A percentile compares a stretch with the other conserved stretches of the same genome.
Evolutionary conservation across 192 early-diverging fungal genomes (phyloP).

Genomic region (Podochytrium sp.): DNA sequence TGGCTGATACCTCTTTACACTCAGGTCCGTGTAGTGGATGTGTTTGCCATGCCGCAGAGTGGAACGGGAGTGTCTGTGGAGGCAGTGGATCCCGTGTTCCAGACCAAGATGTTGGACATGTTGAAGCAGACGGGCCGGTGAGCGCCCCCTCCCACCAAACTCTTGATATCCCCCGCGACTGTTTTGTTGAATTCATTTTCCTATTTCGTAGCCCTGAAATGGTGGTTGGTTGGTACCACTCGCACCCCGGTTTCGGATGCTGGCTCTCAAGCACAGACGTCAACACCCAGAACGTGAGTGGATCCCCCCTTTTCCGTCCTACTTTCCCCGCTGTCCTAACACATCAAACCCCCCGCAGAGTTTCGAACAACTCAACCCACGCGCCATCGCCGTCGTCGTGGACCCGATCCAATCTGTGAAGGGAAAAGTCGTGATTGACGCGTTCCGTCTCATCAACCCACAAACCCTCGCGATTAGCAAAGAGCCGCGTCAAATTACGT

Average conservation of each 20-base stretch:
- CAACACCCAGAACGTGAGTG: slow-evolving; percentile 91
- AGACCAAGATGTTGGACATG: slow-evolving; percentile 99
- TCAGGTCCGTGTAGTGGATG: slow-evolving; percentile 92
- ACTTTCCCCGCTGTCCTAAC: background rate
- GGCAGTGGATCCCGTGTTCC: slow-evolving; percentile 98
- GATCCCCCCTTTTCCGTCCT: background rate
- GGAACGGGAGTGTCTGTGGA: slow-evolving; percentile 99
- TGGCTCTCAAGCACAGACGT: slow-evolving; percentile 99
- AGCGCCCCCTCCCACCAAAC: background rate
- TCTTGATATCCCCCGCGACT: background rate
- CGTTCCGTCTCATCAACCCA: slow-evolving; percentile 95
- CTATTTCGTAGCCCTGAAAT: slow-evolving; percentile 84
- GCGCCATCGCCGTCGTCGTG: slow-evolving; percentile 97
- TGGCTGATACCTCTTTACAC: no score
- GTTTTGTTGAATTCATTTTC: slow-evolving; percentile 10
- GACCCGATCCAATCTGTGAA: slow-evolving; percentile 99
- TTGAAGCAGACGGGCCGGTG: slow-evolving; percentile 97
- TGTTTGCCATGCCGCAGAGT: slow-evolving; percentile 99
- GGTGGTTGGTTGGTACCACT: slow-evolving; percentile 99
- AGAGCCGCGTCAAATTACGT: slow-evolving; percentile 97
- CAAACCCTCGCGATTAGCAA: slow-evolving; percentile 81
- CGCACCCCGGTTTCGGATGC: slow-evolving; percentile 99
- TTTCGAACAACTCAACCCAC: slow-evolving; percentile 91
- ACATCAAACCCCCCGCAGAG: slow-evolving; percentile 47
- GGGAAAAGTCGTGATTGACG: slow-evolving; percentile 99